phyloP scores from a whole-genome alignment of 352 stramenopile genomes.

The Elongisporangium senticosum region DNA sequence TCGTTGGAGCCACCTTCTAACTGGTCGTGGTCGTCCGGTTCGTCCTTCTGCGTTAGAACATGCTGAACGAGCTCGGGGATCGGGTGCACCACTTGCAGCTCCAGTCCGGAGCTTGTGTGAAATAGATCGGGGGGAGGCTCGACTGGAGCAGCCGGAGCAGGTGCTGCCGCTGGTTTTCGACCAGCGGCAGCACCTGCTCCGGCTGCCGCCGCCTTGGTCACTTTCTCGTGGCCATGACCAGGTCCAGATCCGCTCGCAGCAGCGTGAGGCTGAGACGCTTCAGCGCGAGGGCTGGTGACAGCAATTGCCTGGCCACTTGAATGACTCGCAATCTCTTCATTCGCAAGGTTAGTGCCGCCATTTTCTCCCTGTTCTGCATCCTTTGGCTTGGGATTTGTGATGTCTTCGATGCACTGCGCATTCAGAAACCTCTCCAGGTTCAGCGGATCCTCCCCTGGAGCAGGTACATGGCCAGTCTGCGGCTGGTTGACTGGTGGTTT shows the following conservation, averaged over 20 bases:
- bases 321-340: not conserved
- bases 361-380: not conserved
- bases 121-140: slow-evolving; percentile 8
- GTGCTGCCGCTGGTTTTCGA: not conserved
- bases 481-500: slow-evolving; percentile 3
- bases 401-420: slow-evolving; percentile 35
- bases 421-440: slow-evolving; percentile 53
- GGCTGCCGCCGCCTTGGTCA: not conserved
- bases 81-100: slow-evolving; percentile 15
- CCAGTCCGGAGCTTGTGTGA: slow-evolving; percentile 14
- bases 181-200: too few species aligned
- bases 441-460: slow-evolving; percentile 12
- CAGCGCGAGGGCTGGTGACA: not conserved
- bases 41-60: slow-evolving; percentile 26
- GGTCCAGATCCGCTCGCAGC: not conserved
- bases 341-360: not conserved
- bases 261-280: not conserved
- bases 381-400: slow-evolving; percentile 11
- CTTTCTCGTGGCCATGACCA: not conserved
- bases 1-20: not conserved
- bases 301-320: not conserved
- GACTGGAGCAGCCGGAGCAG: not conserved
- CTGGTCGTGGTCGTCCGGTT: slow-evolving; percentile 4
- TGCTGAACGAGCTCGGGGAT: slow-evolving; percentile 18
- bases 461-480: not conserved